Percentiles rank a stretch among this genome's conserved stretches.
Conservation (phyloP, 2,329 filamentous ascomycete genomes). For the Plenodomus tracheiphilus region DNA sequence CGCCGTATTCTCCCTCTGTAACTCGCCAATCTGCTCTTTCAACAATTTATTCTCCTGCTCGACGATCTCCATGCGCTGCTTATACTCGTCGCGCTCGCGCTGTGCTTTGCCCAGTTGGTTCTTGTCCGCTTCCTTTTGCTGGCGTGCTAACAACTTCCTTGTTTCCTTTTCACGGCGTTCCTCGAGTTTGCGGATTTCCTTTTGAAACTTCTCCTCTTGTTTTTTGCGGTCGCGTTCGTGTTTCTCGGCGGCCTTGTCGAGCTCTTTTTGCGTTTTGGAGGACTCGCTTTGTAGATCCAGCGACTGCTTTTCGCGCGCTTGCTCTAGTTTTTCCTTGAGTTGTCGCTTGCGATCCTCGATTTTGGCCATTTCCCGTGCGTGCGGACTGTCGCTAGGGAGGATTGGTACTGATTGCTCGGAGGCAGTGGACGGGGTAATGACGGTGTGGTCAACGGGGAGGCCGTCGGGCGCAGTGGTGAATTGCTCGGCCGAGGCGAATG, state of each 20-base stretch:
- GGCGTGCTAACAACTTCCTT: slow-evolving; percentile 66
- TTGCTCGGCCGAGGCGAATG: slow-evolving; percentile 51
- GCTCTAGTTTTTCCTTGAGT: slow-evolving; percentile 65
- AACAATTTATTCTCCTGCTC: slow-evolving; percentile 56
- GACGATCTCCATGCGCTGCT: slow-evolving; percentile 50
- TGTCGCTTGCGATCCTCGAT: slow-evolving; percentile 61
- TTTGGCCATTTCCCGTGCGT: slow-evolving; percentile 62
- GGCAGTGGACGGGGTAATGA: slow-evolving; percentile 28
- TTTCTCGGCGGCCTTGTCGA: slow-evolving; percentile 64
- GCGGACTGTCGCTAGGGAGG: slow-evolving; percentile 13
- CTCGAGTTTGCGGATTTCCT: slow-evolving; percentile 63
- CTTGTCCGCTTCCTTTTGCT: slow-evolving; percentile 62
- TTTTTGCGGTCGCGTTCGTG: slow-evolving; percentile 60
- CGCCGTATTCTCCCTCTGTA: slow-evolving; percentile 62
- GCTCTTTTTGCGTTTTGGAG: slow-evolving; percentile 53
- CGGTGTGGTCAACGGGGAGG: slow-evolving; percentile 27
- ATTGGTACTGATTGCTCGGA: slow-evolving; percentile 30
- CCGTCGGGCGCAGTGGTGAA: slow-evolving; percentile 43
- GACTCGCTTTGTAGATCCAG: slow-evolving; percentile 18
- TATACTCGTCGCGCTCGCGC: slow-evolving; percentile 53
- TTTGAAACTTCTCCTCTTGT: slow-evolving; percentile 47
- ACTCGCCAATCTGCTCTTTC: slow-evolving; percentile 55
- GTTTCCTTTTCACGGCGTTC: slow-evolving; percentile 68
- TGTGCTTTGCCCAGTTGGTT: slow-evolving; percentile 52
- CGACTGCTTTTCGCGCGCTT: slow-evolving; percentile 58